Evolutionary conservation across 495 filamentous ascomycete species (phyloP).

Genomic region (Tuber aestivum): DNA sequence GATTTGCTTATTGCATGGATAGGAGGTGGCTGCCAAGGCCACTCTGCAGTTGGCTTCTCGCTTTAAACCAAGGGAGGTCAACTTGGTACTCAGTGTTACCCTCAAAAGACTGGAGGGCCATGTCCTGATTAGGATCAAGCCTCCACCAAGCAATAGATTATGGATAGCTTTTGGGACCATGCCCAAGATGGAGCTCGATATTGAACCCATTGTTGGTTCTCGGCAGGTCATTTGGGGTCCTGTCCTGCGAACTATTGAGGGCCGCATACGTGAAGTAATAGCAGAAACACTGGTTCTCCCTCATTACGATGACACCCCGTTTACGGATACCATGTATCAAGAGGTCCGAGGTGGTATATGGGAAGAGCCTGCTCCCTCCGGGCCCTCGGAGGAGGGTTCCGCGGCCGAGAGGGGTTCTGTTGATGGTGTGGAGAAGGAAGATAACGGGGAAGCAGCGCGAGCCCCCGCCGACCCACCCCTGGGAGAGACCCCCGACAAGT

Average conservation of each 20-base stretch:
- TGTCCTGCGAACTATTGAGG: slow-evolving; percentile 89
- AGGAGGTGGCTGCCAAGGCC: slow-evolving; percentile 79
- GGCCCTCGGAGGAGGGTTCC: slow-evolving; percentile 38
- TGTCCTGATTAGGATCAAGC: slow-evolving; percentile 77
- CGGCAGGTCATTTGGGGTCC: slow-evolving; percentile 91
- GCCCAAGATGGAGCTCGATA: slow-evolving; percentile 85
- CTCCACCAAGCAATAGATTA: slow-evolving; percentile 86
- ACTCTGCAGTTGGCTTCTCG: slow-evolving; percentile 81
- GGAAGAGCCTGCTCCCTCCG: slow-evolving; percentile 48
- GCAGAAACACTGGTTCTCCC: slow-evolving; percentile 89
- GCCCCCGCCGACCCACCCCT: slow-evolving; percentile 13
- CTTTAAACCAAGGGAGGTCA: slow-evolving; percentile 85
- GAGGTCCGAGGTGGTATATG: slow-evolving; percentile 84
- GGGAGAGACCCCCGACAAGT: slow-evolving; percentile 16
- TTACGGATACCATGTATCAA: slow-evolving; percentile 70
- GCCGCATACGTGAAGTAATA: slow-evolving; percentile 83
- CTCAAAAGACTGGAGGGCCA: slow-evolving; percentile 83
- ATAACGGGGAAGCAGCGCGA: slow-evolving; percentile 36
- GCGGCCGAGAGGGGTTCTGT: slow-evolving; percentile 50
- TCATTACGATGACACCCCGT: slow-evolving; percentile 92
- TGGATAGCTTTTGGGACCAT: slow-evolving; percentile 91
- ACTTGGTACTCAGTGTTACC: slow-evolving; percentile 78
- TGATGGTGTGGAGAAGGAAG: slow-evolving; percentile 54
- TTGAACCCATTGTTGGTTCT: slow-evolving; percentile 90
- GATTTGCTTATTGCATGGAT: slow-evolving; percentile 15